Evolutionary conservation across 129 eudicot genomes (phyloP).

Genomic region (Chrysanthemum lavandulifolium): DNA sequence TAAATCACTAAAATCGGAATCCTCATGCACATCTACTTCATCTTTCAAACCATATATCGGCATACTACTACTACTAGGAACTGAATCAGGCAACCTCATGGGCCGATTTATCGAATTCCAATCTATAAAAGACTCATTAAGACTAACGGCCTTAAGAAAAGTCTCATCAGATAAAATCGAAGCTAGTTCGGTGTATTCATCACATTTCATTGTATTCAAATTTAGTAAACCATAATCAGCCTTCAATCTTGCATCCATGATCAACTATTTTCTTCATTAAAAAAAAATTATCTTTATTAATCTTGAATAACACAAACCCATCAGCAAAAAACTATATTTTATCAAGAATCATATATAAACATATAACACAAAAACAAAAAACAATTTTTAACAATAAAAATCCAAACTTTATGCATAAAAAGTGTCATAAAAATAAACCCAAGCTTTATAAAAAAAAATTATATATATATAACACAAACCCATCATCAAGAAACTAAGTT

Average conservation of each 20-base stretch:
- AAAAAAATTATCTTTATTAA: neutral
- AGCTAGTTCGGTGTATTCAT: conserved; percentile 32
- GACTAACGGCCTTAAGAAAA: conserved; percentile 21
- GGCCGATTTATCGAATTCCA: conserved; percentile 7
- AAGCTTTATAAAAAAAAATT: too few species aligned
- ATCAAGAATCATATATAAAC: too few species aligned
- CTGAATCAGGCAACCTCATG: conserved; percentile 23
- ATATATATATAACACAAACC: too few species aligned
- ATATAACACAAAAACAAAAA: too few species aligned
- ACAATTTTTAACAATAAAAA: too few species aligned
- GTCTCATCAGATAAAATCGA: conserved; percentile 35
- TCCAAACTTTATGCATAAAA: too few species aligned
- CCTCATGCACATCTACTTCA: conserved; percentile 55
- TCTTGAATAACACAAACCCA: neutral
- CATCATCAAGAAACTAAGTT: too few species aligned
- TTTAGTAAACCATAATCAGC: conserved; percentile 32
- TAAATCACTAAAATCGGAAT: conserved; percentile 70
- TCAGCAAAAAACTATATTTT: too few species aligned
- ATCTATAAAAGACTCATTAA: conserved; percentile 29
- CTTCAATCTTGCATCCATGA: conserved; percentile 51
- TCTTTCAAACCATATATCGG: conserved; percentile 28
- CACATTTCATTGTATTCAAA: conserved; percentile 29
- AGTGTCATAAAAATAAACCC: too few species aligned
- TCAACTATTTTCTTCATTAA: conserved; percentile 18
- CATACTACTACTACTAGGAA: conserved; percentile 6